Conservation (phyloP, 2,329 filamentous ascomycete species). For the Phoma herbarum region DNA sequence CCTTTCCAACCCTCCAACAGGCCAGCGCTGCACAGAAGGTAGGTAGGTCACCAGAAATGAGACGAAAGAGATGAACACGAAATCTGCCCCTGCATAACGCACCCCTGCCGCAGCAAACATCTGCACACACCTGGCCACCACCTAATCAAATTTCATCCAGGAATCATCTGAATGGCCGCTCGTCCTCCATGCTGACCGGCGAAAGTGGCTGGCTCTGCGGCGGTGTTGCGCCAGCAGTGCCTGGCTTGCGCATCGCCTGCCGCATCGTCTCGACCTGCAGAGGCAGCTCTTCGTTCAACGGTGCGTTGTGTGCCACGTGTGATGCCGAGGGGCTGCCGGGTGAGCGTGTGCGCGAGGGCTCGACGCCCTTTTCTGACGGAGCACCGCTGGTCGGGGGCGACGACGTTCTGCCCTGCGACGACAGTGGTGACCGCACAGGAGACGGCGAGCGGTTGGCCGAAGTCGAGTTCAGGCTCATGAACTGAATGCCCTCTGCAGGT, state of each 20-base stretch:
- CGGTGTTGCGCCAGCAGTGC: slow-evolving; percentile 76
- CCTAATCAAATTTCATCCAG: neutral
- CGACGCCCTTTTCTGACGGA: slow-evolving; percentile 76
- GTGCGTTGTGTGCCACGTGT: slow-evolving; percentile 62
- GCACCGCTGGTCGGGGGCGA: slow-evolving; percentile 74
- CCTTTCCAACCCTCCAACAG: too few species aligned
- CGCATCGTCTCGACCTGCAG: slow-evolving; percentile 93
- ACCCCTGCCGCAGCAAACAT: slow-evolving; percentile 5
- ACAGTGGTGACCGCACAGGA: slow-evolving; percentile 80
- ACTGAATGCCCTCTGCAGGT: slow-evolving; percentile 69
- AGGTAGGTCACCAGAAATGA: slow-evolving; percentile 1
- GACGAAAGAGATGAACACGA: slow-evolving; percentile 15
- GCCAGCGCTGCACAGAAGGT: too few species aligned
- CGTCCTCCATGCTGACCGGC: slow-evolving; percentile 51
- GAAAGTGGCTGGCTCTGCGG: slow-evolving; percentile 51
- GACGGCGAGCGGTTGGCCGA: slow-evolving; percentile 75
- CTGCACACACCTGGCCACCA: neutral
- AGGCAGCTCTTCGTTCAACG: slow-evolving; percentile 73
- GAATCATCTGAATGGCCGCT: slow-evolving; percentile 41
- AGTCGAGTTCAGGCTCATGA: slow-evolving; percentile 70
- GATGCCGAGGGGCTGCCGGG: slow-evolving; percentile 66
- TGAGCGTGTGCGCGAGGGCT: slow-evolving; percentile 68
- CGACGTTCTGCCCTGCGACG: slow-evolving; percentile 72
- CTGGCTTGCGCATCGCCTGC: slow-evolving; percentile 85
- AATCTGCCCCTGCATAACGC: slow-evolving; percentile 13